Conservation (phyloP, 345 rosid species). For the Eucalyptus regnans region DNA sequence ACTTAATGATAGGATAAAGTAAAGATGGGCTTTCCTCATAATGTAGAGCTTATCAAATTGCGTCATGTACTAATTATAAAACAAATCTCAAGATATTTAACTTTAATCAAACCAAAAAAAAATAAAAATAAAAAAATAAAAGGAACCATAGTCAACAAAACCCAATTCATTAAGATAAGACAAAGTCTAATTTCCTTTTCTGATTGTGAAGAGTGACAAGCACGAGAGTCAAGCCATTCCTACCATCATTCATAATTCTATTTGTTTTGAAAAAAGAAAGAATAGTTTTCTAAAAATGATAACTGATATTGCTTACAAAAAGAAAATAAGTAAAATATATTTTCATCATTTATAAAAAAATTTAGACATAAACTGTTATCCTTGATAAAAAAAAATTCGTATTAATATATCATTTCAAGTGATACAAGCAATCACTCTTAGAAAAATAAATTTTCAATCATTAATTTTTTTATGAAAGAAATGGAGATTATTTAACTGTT, state of each 20-base stretch:
- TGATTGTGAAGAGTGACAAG: neutral
- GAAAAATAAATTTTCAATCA: no score
- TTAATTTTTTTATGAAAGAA: no score
- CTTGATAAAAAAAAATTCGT: fast-evolving
- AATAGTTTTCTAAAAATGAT: no score
- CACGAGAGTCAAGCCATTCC: neutral
- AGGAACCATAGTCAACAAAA: neutral
- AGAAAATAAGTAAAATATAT: no score
- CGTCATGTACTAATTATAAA: neutral
- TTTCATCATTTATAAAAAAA: no score
- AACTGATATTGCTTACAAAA: no score
- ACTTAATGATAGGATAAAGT: neutral
- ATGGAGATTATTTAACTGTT: no score
- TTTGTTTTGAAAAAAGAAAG: fast-evolving
- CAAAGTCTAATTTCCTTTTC: neutral
- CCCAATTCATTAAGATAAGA: neutral
- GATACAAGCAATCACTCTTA: no score
- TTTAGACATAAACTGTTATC: fast-evolving
- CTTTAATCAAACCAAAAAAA: neutral
- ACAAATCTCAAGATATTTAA: neutral
- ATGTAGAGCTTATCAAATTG: neutral
- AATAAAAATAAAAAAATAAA: neutral
- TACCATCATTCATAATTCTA: neutral
- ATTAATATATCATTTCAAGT: no score
- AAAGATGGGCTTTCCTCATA: fast-evolving